A percentile compares a stretch with the other conserved stretches of the same genome.
phyloP scores from a whole-genome alignment of 352 stramenopile genomes.

The Salisapilia sapeloensis region DNA sequence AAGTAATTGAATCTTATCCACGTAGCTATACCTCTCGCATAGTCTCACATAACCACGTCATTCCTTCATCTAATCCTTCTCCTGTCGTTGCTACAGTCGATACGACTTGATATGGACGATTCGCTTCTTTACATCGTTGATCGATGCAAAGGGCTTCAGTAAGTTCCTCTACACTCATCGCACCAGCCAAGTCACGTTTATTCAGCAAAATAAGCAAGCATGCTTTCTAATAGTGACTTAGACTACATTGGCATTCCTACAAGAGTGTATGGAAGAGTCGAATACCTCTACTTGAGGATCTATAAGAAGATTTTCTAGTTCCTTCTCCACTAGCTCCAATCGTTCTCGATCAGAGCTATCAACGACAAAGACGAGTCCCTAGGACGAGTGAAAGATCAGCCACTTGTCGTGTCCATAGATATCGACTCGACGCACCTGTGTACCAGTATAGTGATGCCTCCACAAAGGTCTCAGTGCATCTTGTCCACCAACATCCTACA shows the following conservation, averaged over 20 bases:
- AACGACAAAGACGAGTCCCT: constrained; percentile 77
- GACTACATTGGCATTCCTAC: too few species aligned
- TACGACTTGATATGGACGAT: constrained; percentile 39
- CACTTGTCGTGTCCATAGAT: too few species aligned
- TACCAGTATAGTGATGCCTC: constrained; percentile 74
- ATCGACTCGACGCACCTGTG: constrained; percentile 18
- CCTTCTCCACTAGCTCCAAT: constrained; percentile 45
- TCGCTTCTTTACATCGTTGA: constrained; percentile 19
- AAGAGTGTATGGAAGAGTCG: neutral
- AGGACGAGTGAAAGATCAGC: too few species aligned
- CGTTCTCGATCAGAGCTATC: constrained; percentile 51
- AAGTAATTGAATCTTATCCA: too few species aligned
- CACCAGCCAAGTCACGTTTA: constrained; percentile 47
- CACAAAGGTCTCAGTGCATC: constrained; percentile 67
- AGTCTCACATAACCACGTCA: constrained; percentile 64
- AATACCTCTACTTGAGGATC: constrained; percentile 43
- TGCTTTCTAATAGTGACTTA: too few species aligned
- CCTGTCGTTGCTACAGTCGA: constrained; percentile 60
- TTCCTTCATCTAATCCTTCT: constrained; percentile 48
- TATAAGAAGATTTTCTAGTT: constrained; percentile 48
- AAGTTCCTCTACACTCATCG: constrained; percentile 30
- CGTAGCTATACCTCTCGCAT: constrained; percentile 58
- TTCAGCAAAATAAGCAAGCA: constrained; percentile 60
- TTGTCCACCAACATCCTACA: constrained; percentile 61
- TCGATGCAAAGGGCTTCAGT: constrained; percentile 28